phyloP scores from a whole-genome alignment of 306 rosid genomes.

The Chamaecrista fasciculata region DNA sequence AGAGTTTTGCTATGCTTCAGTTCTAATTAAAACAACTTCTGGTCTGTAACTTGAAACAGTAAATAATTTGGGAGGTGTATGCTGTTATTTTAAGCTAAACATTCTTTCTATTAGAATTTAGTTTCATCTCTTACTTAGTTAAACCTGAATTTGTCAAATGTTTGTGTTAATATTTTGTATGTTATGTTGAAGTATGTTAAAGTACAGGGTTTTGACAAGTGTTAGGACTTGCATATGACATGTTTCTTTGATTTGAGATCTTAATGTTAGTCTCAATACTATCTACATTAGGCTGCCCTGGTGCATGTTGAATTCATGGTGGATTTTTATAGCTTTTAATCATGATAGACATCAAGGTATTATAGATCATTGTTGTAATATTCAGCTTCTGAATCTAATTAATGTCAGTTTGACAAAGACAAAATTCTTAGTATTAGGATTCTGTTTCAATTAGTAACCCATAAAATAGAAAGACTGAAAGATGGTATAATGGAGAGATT shows the following conservation, averaged over 20 bases:
- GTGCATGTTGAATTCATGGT: not conserved
- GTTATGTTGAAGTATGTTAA: slow-evolving; percentile 8
- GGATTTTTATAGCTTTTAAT: slow-evolving; percentile 8
- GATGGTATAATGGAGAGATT: too few species aligned
- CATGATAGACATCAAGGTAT: not conserved
- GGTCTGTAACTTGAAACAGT: not conserved
- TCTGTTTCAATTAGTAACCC: too few species aligned
- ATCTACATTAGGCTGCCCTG: not conserved
- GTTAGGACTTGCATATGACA: slow-evolving; percentile 10
- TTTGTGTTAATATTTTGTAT: not conserved
- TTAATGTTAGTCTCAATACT: too few species aligned
- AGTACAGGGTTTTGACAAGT: not conserved
- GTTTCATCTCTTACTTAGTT: not conserved
- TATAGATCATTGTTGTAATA: not conserved
- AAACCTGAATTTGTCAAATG: slow-evolving; percentile 22
- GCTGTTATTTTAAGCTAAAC: too few species aligned
- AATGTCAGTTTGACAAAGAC: not conserved
- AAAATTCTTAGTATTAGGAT: not conserved
- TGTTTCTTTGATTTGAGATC: not conserved
- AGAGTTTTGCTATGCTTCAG: too few species aligned
- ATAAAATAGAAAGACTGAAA: too few species aligned
- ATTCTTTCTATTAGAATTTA: not conserved
- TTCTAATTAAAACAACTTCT: too few species aligned
- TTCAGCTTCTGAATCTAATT: not conserved
- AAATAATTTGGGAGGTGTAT: not conserved